These are phyloP conservation scores for Coemansia sp. DNA, from an alignment of 192 early-diverging fungal species.

Conservation along the genomic window DNA sequence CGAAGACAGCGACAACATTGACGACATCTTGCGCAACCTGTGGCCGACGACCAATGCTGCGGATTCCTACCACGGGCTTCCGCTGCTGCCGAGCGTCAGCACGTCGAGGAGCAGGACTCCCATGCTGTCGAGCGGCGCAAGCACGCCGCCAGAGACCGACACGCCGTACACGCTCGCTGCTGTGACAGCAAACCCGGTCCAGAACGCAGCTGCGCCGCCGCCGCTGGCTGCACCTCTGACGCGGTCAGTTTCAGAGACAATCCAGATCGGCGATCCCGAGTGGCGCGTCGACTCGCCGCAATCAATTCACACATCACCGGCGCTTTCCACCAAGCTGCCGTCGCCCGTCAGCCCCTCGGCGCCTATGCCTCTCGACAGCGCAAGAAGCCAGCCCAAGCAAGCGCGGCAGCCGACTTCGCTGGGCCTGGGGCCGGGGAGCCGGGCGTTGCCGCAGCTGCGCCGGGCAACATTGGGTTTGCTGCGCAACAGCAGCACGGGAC, in stretches of 20 bases:
- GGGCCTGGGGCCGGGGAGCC: slow-evolving; percentile 11
- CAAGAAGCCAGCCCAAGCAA: neutral
- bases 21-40: slow-evolving; percentile 47
- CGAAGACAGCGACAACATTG: slow-evolving; percentile 45
- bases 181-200: neutral
- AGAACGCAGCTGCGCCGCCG: neutral
- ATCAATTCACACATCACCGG: slow-evolving; percentile 12
- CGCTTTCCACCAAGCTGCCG: slow-evolving; percentile 20
- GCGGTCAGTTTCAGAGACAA: slow-evolving; percentile 28
- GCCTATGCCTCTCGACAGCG: neutral
- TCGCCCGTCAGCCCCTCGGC: slow-evolving; percentile 29
- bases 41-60: slow-evolving; percentile 32
- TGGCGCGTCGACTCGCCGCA: slow-evolving; percentile 51
- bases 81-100: neutral
- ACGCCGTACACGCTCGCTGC: slow-evolving; percentile 7
- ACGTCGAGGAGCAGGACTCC: slow-evolving; percentile 4
- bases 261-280: slow-evolving; percentile 53
- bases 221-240: slow-evolving; percentile 1
- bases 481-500: neutral
- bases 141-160: neutral
- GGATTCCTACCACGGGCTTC: neutral
- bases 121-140: neutral
- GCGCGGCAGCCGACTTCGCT: slow-evolving; percentile 18
- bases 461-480: slow-evolving; percentile 33
- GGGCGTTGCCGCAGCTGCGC: slow-evolving; percentile 9